A percentile compares a stretch with the other conserved stretches of the same genome.
Evolutionary conservation across 2,329 filamentous ascomycete genomes (phyloP).

Genomic region (Neopestalotiopsis sp.): DNA sequence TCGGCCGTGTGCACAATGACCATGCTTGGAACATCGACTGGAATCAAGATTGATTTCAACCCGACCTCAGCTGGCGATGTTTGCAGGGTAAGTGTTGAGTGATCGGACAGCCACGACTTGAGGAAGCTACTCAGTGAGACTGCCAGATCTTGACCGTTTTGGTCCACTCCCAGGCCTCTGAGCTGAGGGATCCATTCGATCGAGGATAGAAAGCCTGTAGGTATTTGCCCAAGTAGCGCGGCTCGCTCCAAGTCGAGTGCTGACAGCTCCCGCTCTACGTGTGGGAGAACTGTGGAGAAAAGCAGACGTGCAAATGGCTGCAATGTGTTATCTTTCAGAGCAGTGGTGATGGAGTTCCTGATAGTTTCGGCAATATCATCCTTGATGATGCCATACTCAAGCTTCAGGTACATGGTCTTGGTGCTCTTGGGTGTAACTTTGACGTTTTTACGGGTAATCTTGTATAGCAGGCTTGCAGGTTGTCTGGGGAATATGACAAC

Average conservation of each 20-base stretch:
- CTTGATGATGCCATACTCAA: conserved; percentile 79
- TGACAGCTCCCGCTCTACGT: conserved; percentile 50
- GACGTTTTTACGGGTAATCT: conserved; percentile 64
- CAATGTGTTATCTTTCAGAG: conserved; percentile 47
- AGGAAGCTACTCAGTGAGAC: conserved; percentile 40
- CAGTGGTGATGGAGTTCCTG: conserved; percentile 45
- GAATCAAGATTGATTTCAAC: conserved; percentile 76
- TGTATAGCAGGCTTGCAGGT: conserved; percentile 81
- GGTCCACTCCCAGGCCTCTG: conserved; percentile 51
- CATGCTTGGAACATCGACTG: conserved; percentile 86
- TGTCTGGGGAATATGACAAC: conserved; percentile 80
- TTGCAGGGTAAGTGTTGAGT: conserved; percentile 40
- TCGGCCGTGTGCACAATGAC: conserved; percentile 83
- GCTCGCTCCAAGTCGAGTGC: conserved; percentile 62
- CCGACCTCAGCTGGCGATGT: conserved; percentile 39
- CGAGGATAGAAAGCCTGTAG: conserved; percentile 52
- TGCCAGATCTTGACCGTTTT: conserved; percentile 40
- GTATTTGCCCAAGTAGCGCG: conserved; percentile 57
- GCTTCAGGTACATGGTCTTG: conserved; percentile 67
- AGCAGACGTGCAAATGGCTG: conserved; percentile 54
- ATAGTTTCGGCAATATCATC: conserved; percentile 70
- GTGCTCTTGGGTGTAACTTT: conserved; percentile 40
- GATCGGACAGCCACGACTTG: conserved; percentile 41
- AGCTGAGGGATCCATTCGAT: conserved; percentile 57
- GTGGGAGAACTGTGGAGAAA: conserved; percentile 47